A percentile compares a stretch with the other conserved stretches of the same genome.
phyloP scores from a whole-genome alignment of 352 stramenopile genomes.

The Phytophthora crassamura region DNA sequence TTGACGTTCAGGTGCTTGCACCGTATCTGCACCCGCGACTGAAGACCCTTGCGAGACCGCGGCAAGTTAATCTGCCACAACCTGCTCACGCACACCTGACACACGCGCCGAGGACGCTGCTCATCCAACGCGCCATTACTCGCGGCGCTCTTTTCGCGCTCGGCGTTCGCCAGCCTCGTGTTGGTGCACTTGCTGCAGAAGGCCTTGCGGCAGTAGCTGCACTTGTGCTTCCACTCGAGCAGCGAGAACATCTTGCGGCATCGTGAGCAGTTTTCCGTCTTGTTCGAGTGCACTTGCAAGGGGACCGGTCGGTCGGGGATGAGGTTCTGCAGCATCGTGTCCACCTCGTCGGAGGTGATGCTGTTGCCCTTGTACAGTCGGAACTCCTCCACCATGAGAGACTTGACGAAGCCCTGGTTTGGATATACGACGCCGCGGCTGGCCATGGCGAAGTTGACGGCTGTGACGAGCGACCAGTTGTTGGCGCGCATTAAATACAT shows the following conservation, averaged over 20 bases:
- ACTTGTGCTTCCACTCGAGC: slow-evolving; percentile 88
- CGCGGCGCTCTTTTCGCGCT: slow-evolving; percentile 61
- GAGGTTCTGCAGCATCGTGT: slow-evolving; percentile 74
- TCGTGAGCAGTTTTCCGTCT: slow-evolving; percentile 72
- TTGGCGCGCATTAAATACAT: slow-evolving; percentile 89
- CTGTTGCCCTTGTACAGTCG: slow-evolving; percentile 84
- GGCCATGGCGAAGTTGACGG: slow-evolving; percentile 80
- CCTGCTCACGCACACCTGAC: slow-evolving; percentile 75
- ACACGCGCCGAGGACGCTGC: slow-evolving; percentile 68
- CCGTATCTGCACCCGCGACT: slow-evolving; percentile 41
- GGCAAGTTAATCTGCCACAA: slow-evolving; percentile 86
- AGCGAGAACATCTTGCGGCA: slow-evolving; percentile 82
- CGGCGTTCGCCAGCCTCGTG: slow-evolving; percentile 66
- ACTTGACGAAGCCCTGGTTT: slow-evolving; percentile 82
- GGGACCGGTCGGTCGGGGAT: slow-evolving; percentile 80
- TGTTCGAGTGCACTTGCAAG: slow-evolving; percentile 63
- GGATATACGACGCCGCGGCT: slow-evolving; percentile 84
- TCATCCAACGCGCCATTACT: slow-evolving; percentile 52
- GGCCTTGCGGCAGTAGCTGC: slow-evolving; percentile 78
- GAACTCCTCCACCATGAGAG: slow-evolving; percentile 81
- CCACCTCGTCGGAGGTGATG: slow-evolving; percentile 69
- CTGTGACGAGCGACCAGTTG: slow-evolving; percentile 85
- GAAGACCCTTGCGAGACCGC: slow-evolving; percentile 66
- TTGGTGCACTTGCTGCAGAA: slow-evolving; percentile 89
- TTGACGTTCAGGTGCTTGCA: slow-evolving; percentile 84